These are phyloP conservation scores for Starmerella asiatica DNA, from an alignment of 805 yeast genomes.

Conservation along the genomic window DNA sequence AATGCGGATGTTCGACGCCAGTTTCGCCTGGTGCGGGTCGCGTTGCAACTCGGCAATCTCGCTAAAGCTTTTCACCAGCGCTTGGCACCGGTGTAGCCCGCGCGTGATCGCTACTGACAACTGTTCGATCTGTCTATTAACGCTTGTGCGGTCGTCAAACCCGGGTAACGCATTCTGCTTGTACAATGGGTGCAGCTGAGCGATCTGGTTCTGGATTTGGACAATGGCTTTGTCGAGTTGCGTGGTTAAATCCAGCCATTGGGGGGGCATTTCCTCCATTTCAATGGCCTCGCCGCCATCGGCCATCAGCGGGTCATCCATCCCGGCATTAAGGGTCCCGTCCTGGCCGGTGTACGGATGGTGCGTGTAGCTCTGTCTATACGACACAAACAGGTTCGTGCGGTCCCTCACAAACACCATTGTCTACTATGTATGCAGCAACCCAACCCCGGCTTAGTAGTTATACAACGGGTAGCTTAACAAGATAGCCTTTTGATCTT, in stretches of 20 bases:
- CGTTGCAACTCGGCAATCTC: slow-evolving; percentile 29
- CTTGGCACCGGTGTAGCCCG: slow-evolving; percentile 64
- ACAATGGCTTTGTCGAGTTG: slow-evolving; percentile 53
- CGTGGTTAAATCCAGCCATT: slow-evolving; percentile 57
- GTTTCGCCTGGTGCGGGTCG: slow-evolving; percentile 40
- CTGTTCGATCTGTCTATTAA: slow-evolving; percentile 68
- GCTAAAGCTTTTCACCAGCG: slow-evolving; percentile 55
- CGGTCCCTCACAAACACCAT: slow-evolving; percentile 73
- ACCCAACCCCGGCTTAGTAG: no score
- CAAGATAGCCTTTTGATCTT: no score
- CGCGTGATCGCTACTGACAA: slow-evolving; percentile 63
- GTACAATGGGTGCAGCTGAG: slow-evolving; percentile 53
- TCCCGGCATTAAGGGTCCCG: slow-evolving; percentile 25
- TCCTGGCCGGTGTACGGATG: slow-evolving; percentile 26
- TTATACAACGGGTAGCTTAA: no score
- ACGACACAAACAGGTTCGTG: slow-evolving; percentile 81
- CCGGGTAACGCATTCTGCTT: slow-evolving; percentile 78
- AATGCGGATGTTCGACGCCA: slow-evolving; percentile 70
- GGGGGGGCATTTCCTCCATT: slow-evolving; percentile 58
- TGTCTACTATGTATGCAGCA: no score
- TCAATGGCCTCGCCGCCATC: slow-evolving; percentile 35
- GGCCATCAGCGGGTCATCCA: slow-evolving; percentile 34
- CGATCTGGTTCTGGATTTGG: slow-evolving; percentile 41
- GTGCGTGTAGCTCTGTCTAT: slow-evolving; percentile 79
- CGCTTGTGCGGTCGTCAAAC: slow-evolving; percentile 61